Conservation (phyloP, 352 stramenopile genomes). For the Pythium oligandrum region DNA sequence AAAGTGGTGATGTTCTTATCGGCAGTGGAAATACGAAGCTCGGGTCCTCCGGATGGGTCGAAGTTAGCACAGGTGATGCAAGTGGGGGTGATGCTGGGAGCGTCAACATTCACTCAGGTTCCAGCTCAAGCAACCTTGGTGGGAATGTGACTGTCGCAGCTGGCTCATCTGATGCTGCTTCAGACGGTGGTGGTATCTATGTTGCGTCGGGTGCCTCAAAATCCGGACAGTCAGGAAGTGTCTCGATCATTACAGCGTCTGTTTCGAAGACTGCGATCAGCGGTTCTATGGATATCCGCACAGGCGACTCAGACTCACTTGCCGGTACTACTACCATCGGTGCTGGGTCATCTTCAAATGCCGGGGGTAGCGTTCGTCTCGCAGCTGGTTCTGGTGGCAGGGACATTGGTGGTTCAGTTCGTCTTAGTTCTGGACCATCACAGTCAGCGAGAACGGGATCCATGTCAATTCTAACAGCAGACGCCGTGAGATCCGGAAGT, state of each 20-base stretch:
- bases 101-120: constrained; percentile 7
- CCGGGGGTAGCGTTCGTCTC: background rate
- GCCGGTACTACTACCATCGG: too few species aligned
- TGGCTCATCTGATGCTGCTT: background rate
- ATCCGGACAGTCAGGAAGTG: too few species aligned
- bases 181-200: background rate
- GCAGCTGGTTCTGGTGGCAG: constrained; percentile 7
- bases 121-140: background rate
- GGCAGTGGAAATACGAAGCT: constrained; percentile 6
- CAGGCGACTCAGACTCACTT: too few species aligned
- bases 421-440: constrained; percentile 22
- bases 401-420: constrained; percentile 18
- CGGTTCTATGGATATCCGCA: too few species aligned
- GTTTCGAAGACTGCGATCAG: too few species aligned
- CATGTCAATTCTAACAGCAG: constrained; percentile 5
- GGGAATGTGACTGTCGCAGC: background rate
- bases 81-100: constrained; percentile 15
- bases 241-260: too few species aligned
- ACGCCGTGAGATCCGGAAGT: too few species aligned
- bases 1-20: constrained; percentile 18
- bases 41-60: constrained; percentile 1
- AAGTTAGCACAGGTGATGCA: constrained; percentile 4
- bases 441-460: constrained; percentile 14
- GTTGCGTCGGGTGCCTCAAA: background rate
- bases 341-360: too few species aligned